phyloP scores from a whole-genome alignment of 805 yeast species.

The Candida tammaniensis region DNA sequence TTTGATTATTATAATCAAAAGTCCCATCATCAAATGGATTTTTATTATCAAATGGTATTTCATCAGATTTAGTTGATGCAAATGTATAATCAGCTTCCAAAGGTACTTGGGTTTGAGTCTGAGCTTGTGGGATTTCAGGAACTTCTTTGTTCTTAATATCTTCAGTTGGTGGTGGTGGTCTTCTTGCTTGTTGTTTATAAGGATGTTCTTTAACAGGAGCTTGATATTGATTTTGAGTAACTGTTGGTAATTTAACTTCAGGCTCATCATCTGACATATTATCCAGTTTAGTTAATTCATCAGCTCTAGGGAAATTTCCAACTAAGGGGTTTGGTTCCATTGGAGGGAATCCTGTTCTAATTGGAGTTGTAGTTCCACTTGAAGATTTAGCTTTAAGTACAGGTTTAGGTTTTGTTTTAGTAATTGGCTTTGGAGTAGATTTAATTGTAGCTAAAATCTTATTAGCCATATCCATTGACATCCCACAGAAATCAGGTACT shows the following conservation, averaged over 20 bases:
- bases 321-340: slow-evolving; percentile 13
- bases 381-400: not conserved
- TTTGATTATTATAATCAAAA: slow-evolving; percentile 23
- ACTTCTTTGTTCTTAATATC: slow-evolving; percentile 9
- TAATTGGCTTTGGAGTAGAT: slow-evolving; percentile 46
- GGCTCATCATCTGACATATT: slow-evolving; percentile 19
- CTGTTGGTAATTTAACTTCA: slow-evolving; percentile 28
- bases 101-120: not conserved
- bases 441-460: slow-evolving; percentile 82
- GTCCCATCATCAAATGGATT: slow-evolving; percentile 14
- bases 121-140: not conserved
- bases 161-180: slow-evolving; percentile 20
- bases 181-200: slow-evolving; percentile 15
- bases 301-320: too few species aligned
- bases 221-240: slow-evolving; percentile 24
- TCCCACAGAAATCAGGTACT: slow-evolving; percentile 98
- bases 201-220: slow-evolving; percentile 25
- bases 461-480: slow-evolving; percentile 96
- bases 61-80: slow-evolving; percentile 20
- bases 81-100: slow-evolving; percentile 24
- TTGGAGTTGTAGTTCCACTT: slow-evolving; percentile 5
- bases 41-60: slow-evolving; percentile 9
- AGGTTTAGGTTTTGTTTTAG: slow-evolving; percentile 4
- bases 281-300: too few species aligned
- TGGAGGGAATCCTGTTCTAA: slow-evolving; percentile 13